phyloP scores from a whole-genome alignment of 768 basidiomycete genomes.

The Podaxis sp. region DNA sequence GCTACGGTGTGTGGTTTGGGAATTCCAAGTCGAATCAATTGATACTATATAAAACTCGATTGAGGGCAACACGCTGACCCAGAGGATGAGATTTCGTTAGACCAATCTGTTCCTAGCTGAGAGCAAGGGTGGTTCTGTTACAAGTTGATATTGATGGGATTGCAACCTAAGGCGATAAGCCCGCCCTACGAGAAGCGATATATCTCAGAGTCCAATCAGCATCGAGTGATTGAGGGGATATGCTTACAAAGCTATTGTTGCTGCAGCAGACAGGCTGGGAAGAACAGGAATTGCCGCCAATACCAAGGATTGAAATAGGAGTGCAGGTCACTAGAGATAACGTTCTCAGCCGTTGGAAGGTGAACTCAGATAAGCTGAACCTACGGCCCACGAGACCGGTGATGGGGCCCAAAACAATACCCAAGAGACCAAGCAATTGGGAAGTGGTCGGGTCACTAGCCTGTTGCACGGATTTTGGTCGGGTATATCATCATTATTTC shows the following conservation, averaged over 20 bases:
- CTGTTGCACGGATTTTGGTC: background rate
- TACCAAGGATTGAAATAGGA: conserved; percentile 21
- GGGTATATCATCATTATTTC: no score
- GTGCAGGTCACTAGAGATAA: conserved; percentile 18
- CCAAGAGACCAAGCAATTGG: conserved; percentile 12
- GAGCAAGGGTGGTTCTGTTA: background rate
- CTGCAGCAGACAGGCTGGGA: conserved; percentile 34
- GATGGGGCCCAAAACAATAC: conserved; percentile 18
- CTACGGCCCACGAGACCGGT: conserved; percentile 22
- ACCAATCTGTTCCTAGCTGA: no score
- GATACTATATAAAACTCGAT: no score
- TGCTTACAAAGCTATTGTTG: conserved; percentile 25
- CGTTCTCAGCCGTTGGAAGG: no score
- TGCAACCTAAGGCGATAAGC: conserved; percentile 25
- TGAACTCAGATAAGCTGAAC: background rate
- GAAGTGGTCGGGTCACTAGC: background rate
- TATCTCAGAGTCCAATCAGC: background rate
- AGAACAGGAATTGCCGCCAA: conserved; percentile 21
- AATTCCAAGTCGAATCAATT: no score
- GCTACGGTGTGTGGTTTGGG: no score
- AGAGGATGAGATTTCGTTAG: no score
- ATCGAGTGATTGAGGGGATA: background rate
- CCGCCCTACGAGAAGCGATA: conserved; percentile 15
- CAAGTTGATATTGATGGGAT: conserved; percentile 19
- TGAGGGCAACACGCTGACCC: no score